Evolutionary conservation across 1,139 yeast species (phyloP), one percentile per base, ranked within the genome.

Genomic region (Suhomyces bribrorum): DNA sequence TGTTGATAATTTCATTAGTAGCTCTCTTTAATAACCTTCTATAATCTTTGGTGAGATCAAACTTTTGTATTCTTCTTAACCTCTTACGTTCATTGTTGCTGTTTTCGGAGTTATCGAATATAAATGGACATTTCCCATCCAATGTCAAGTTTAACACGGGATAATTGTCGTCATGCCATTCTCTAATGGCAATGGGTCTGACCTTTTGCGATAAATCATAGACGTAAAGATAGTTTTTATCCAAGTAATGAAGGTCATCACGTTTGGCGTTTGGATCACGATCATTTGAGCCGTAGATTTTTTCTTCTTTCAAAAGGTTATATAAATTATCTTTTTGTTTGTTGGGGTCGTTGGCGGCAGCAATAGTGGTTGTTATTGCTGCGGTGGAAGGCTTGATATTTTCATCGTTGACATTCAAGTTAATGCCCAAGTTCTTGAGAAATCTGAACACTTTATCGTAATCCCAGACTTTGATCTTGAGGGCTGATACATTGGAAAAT

Each of bases 361-460:
- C 39, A 27, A 43, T 40, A 14, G 38, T 33, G 8, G 41, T 12
- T 6, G 34, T 49, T 7, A 46, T 36, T 14, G 44, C 46, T 38
- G 43, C 24, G 26, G 47, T 31, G 22, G 37, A 20, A 18, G 16
- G 13, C 20, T 32, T 28, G 12, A 43, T 31, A 14, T 31, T 38
- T 12, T 43, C 38, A 11, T 38, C 62, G 44, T 28, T 45, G 43
- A 43, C 40, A 23, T 36, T 38, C 32, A 41, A 36, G 32, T 48
- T 50, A 14, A 65, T 80, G 31, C 92, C 86, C 50, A 90, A 66
- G 53, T 88, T 81, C 45, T 77, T 77, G 56, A 90, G 69, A 56
- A 92, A 89, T 34, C 97, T 69, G 52, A 82, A 76, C 7, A 90
- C 88, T 59, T 90, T 90, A 41, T 87, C 95, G 53, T 79, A 83